Percentiles rank a stretch among this genome's conserved stretches.
Conservation (phyloP, 352 stramenopile genomes). For the Bremia lactucae region DNA sequence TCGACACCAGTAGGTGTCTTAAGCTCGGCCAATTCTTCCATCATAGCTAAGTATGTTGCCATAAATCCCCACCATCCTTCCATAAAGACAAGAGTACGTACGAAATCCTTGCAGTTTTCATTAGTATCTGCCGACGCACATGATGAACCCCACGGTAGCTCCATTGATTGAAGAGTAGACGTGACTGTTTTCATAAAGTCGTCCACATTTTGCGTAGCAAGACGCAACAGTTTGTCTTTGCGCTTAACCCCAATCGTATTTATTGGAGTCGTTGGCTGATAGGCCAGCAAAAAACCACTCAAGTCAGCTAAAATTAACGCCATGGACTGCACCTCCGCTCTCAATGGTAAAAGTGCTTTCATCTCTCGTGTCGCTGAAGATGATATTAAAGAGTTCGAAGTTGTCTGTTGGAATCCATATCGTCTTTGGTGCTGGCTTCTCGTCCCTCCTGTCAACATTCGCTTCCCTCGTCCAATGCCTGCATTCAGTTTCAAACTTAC, state of each 20-base stretch:
- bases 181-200: slow-evolving; percentile 20
- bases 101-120: slow-evolving; percentile 9
- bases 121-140: slow-evolving; percentile 1
- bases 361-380: slow-evolving; percentile 45
- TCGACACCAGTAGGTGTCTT: slow-evolving; percentile 34
- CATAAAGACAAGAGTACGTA: slow-evolving; percentile 27
- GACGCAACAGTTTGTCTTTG: slow-evolving; percentile 43
- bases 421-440: slow-evolving; percentile 11
- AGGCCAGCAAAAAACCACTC: slow-evolving; percentile 35
- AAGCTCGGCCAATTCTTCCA: slow-evolving; percentile 28
- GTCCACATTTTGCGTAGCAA: slow-evolving; percentile 36
- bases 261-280: slow-evolving; percentile 24
- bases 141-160: slow-evolving; percentile 9
- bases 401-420: background rate
- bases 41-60: slow-evolving; percentile 24
- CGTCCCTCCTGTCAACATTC: slow-evolving; percentile 25
- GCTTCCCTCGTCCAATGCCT: slow-evolving; percentile 26
- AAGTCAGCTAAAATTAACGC: slow-evolving; percentile 10
- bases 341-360: slow-evolving; percentile 30
- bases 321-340: slow-evolving; percentile 14
- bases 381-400: slow-evolving; percentile 24
- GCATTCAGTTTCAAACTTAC: slow-evolving; percentile 30
- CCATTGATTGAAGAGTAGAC: slow-evolving; percentile 15
- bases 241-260: slow-evolving; percentile 28
- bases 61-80: slow-evolving; percentile 37